Conservation (phyloP, 2,329 filamentous ascomycete genomes). For the Sporothrix dimorphospora region DNA sequence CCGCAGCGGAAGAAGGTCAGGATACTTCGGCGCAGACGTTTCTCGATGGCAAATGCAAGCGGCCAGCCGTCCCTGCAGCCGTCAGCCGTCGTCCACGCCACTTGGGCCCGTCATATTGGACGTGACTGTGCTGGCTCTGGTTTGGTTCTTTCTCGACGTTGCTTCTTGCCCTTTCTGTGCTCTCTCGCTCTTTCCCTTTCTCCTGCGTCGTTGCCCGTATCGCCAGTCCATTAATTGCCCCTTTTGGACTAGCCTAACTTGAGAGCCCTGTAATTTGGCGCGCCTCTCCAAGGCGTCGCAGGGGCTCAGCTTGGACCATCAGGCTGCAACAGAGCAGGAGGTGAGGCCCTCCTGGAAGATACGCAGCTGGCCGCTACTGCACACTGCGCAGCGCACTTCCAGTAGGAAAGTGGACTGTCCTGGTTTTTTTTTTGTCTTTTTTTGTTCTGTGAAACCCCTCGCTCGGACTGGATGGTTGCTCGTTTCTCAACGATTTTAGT, state of each 20-base stretch:
- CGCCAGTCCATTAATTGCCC: neutral
- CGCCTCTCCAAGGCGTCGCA: neutral
- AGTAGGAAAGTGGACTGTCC: neutral
- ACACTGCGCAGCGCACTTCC: neutral
- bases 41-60: neutral
- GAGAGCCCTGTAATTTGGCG: conserved; percentile 15
- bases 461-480: conserved; percentile 18
- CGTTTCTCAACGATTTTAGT: neutral
- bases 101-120: neutral
- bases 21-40: neutral
- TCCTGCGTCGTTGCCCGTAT: conserved; percentile 12
- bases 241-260: neutral
- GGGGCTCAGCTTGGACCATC: conserved; percentile 17
- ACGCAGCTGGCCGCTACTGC: conserved; percentile 9
- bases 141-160: neutral
- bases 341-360: neutral
- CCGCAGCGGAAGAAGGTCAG: neutral
- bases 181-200: conserved; percentile 10
- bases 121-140: neutral
- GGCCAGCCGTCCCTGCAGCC: neutral
- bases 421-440: neutral
- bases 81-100: neutral
- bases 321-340: conserved; percentile 11
- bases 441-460: conserved; percentile 18
- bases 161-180: neutral